phyloP scores from a whole-genome alignment of 257 asterid species.

The Salvia splendens region DNA sequence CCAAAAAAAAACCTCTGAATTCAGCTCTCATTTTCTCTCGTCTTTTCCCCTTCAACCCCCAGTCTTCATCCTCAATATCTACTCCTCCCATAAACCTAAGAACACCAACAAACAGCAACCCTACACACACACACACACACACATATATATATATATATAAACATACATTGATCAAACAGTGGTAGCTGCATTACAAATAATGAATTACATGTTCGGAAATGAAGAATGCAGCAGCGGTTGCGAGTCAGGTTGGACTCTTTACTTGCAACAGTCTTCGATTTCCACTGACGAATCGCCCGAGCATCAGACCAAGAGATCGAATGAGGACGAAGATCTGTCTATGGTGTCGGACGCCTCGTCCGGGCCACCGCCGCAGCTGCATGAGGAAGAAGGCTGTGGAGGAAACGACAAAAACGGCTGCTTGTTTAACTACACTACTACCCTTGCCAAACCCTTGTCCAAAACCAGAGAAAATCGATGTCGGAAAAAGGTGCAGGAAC shows the following conservation, averaged over 20 bases:
- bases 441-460: constrained; percentile 23
- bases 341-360: constrained; percentile 95
- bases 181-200: constrained; percentile 5
- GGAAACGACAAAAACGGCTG: constrained; percentile 19
- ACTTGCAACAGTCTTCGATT: constrained; percentile 43
- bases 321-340: constrained; percentile 63
- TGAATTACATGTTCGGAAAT: constrained; percentile 48
- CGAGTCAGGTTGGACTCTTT: constrained; percentile 89
- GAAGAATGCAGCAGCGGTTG: constrained; percentile 79
- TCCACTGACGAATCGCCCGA: not conserved
- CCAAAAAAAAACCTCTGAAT: constrained; percentile 43
- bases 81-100: not conserved
- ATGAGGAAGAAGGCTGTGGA: constrained; percentile 37
- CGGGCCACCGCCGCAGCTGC: constrained; percentile 77
- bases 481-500: constrained; percentile 40
- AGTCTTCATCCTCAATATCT: constrained; percentile 20
- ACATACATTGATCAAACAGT: not conserved
- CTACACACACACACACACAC: not conserved
- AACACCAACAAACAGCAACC: not conserved
- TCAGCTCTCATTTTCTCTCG: constrained; percentile 29
- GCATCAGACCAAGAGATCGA: not conserved
- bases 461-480: constrained; percentile 41
- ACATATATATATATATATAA: not conserved
- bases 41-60: not conserved
- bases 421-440: constrained; percentile 5